Evolutionary conservation across 257 asterid species (phyloP).

Genomic region (Solanum pennellii): DNA sequence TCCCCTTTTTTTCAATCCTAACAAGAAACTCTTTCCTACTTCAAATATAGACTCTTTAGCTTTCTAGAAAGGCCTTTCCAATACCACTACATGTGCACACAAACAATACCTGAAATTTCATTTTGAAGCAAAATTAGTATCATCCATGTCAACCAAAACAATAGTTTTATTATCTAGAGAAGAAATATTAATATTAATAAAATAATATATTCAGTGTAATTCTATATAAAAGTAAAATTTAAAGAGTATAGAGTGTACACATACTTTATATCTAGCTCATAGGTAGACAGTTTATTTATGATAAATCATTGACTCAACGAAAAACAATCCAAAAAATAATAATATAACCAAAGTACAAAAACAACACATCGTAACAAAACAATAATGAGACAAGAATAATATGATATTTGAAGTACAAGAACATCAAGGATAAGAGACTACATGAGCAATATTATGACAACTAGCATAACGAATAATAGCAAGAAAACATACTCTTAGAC

Average conservation of each 20-base stretch:
- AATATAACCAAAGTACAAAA: background rate
- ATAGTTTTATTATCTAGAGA: background rate
- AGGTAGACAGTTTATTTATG: background rate
- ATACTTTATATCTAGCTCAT: background rate
- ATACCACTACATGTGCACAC: background rate
- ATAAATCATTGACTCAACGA: background rate
- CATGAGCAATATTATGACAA: background rate
- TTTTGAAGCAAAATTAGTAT: background rate
- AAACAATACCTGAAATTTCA: background rate
- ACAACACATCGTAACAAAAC: background rate
- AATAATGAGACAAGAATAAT: background rate
- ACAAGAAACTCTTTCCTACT: background rate
- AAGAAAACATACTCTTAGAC: background rate
- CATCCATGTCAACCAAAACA: background rate
- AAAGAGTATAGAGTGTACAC: background rate
- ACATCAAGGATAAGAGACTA: background rate
- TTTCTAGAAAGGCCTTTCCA: background rate
- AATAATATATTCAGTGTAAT: background rate
- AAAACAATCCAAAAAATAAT: too few species aligned
- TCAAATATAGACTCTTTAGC: background rate
- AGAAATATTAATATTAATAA: background rate
- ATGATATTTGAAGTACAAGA: background rate
- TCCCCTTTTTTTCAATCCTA: background rate
- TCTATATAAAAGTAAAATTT: background rate
- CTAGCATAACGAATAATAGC: background rate